Base-by-base conservation (phyloP, 2,329 filamentous ascomycete genomes). In the Apiospora hydei region DNA sequence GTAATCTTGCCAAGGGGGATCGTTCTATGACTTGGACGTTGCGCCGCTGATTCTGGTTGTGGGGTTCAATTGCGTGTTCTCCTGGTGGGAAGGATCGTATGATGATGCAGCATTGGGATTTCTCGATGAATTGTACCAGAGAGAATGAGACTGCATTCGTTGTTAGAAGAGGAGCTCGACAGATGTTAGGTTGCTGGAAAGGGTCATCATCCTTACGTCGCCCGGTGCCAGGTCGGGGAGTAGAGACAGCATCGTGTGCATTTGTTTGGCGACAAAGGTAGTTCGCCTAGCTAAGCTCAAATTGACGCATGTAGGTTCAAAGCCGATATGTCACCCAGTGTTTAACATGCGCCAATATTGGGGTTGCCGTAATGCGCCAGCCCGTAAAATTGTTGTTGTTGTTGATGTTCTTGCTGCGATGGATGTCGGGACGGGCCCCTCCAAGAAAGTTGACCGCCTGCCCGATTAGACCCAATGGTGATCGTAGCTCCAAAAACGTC, bases 81-180 rank as follows among this genome's bases (percentile, higher is more conserved):
- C 75, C 26, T 76, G 72, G 71, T 80, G 78, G 71, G 76, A 77
- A 66, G 72, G 74, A 10, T 80, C 78, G 61, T 79, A 77, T 34
- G 51, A 77, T 16, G 51, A 13, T 24, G 41, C 38, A 41, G 79
- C 75, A 69, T 80, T 78, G 24, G 87, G 88, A 78, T 84, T 85
- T 69, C 90, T 88, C 7, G 91, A 88, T 16, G 91, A 90, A 46
- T 88, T 89, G 81, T 94, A 94, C 92, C 92, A 94, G 72, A 94
- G 87, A 70, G 90, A 88, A 81, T 94, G 91, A 47, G 91, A 91
- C 92, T 94, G 76, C 49, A 66, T 44, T n/a, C 30, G 18, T n/a
- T 34, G 21, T 47, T 71, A 57, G 38, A 73, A 53, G 70, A 79
- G 74, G 71, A 79, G 74, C 80, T 77, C 69, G 67, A 74, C 18